Base-by-base conservation (phyloP, 495 filamentous ascomycete species). In the Penicillium antarcticum region DNA sequence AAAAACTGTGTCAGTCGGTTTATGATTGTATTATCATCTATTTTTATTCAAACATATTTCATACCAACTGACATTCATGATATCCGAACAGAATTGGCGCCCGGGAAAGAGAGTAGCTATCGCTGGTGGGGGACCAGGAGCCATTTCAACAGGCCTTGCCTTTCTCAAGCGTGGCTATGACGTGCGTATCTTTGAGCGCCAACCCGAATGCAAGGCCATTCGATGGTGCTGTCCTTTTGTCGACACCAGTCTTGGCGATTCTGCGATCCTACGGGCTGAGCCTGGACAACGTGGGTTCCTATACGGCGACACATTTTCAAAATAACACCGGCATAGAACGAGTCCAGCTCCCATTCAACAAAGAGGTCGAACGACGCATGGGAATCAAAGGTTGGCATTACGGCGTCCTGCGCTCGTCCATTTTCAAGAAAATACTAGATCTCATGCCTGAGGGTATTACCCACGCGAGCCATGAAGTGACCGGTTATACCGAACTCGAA, bases 311-410 rank as follows among this genome's bases (percentile, higher is more conserved):
- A 8, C 45, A 39, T 26, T 58, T 56, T 19, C 41, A 50, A 19
- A 54, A 54, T 14, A 35, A 55, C 3, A 13, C 14, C 0, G 39
- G 45, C 8, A 21, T 10, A 19, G 52, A 39, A 31, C 57, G 57
- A 13, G 52, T 60, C 29, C 41, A 56, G 29, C 18, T 60, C 12
- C 57, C 49, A 14, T 60, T 60, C 45, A 60, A 60, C 14, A 3
- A 45, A 8, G 52, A 60, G 41, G 39, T 53, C 26, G 49, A 60
- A 13, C 18, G 24, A 32, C 39, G 34, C 0, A 60, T 60, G 52
- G 57, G 57, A 12, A 60, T 60, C 37, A 56, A 60, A 42, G 57
- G 57, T 9, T 60, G 57, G 52, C 57, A 60, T 12, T 60, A 60
- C 24, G 52, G 57, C 1, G 57, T 60, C 3, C 36, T 60, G 2